Evolutionary conservation across 2,329 filamentous ascomycete species (phyloP), one percentile per base, ranked within the genome.

Genomic region (Stachybotrys chlorohalonatus): DNA sequence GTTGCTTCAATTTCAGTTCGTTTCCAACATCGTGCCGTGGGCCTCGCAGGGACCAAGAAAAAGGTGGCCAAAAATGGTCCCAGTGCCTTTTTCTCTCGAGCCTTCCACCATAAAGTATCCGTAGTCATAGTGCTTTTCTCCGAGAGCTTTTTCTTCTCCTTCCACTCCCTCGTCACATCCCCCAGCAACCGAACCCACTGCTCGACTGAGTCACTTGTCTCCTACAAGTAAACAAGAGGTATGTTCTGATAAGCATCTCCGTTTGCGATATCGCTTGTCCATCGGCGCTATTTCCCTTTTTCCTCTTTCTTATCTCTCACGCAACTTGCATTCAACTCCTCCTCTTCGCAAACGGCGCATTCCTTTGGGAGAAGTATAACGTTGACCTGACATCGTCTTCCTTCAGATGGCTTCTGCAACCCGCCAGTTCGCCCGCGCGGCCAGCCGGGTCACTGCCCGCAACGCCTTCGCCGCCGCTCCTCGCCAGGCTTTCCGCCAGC

Each of bases 401-500:
- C 42, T 53, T 31, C 53, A 69, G 66, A 71, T 71, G 66, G 68
- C 70, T 57, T 72, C 67, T 60, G 71, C 77, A 59, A 75, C 77
- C 60, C 80, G 80, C 62, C 78, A 80, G 60, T 74, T 82, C 64
- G 73, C 77, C 69, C 80, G 80, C 68, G 75, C 79, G 61, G 76
- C 85, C 55, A 74, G 86, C 67, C 82, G 82, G 66, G 75, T 81
- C 63, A 73, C 81, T 49, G 59, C 65, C 46, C 83, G 81, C 64
- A 80, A 76, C 65, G 76, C 82, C 60, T 80, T 89, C 69, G 74
- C 77, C 61, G 75, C 79, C 54, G 76, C 79, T 49, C 78, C 81
- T 54, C 82, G 86, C 62, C 82, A 87, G 64, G 80, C 83, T 62
- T 85, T 91, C 78, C 87, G 87, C 71, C 83, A 85, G 68, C 80